Conservation (phyloP, 345 rosid species). For the Ceriops decandra region DNA sequence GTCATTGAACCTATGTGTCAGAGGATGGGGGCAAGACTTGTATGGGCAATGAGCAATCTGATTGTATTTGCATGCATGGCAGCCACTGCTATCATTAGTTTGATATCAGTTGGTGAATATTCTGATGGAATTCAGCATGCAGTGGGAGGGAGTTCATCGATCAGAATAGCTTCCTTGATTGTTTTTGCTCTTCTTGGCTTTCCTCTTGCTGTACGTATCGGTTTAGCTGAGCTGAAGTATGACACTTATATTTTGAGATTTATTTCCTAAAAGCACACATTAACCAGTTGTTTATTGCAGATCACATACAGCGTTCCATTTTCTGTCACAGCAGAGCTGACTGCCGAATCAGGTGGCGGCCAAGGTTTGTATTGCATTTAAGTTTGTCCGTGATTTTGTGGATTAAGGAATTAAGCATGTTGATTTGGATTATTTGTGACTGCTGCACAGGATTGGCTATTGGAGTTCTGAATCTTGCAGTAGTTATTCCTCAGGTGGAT, state of each 20-base stretch:
- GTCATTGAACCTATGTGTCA: constrained; percentile 86
- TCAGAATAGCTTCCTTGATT: constrained; percentile 66
- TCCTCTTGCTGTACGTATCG: constrained; percentile 83
- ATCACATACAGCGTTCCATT: constrained; percentile 91
- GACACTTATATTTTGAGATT: not conserved
- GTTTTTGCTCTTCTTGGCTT: constrained; percentile 90
- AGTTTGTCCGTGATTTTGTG: constrained; percentile 2
- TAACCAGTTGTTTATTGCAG: constrained; percentile 40
- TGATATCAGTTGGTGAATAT: constrained; percentile 51
- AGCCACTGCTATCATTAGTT: constrained; percentile 68
- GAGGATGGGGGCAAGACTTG: constrained; percentile 67
- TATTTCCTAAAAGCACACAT: not conserved
- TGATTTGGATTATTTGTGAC: constrained; percentile 1
- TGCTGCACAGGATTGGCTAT: constrained; percentile 78
- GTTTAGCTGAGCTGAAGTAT: constrained; percentile 6
- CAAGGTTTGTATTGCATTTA: constrained; percentile 53
- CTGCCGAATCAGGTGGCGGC: constrained; percentile 95
- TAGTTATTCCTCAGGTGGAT: constrained; percentile 82
- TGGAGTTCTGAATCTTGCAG: constrained; percentile 89
- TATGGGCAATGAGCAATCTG: constrained; percentile 91
- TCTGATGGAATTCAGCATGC: constrained; percentile 54
- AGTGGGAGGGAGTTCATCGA: constrained; percentile 52
- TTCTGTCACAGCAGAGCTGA: constrained; percentile 87
- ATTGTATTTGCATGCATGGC: constrained; percentile 88
- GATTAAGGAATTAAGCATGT: not conserved